These are phyloP conservation scores for Tricladium varicosporioides DNA, from an alignment of 2,329 filamentous ascomycete genomes.

Conservation along the genomic window DNA sequence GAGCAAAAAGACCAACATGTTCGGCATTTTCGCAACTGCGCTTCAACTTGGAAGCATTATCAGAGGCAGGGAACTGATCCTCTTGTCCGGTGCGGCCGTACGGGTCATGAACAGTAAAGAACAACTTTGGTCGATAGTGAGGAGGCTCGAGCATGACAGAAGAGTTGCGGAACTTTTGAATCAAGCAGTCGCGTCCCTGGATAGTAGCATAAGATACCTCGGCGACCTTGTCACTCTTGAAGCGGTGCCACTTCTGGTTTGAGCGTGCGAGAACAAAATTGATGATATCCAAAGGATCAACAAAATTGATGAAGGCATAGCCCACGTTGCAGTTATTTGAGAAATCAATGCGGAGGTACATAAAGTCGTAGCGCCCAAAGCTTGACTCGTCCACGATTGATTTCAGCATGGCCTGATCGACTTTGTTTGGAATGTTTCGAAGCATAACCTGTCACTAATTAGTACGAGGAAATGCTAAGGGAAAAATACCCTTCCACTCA, in stretches of 20 bases:
- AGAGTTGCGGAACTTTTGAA: slow-evolving; percentile 95
- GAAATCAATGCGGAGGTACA: slow-evolving; percentile 91
- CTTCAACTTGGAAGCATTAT: slow-evolving; percentile 86
- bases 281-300: slow-evolving; percentile 72
- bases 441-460: slow-evolving; percentile 71
- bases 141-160: slow-evolving; percentile 88
- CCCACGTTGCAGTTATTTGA: slow-evolving; percentile 87
- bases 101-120: slow-evolving; percentile 48
- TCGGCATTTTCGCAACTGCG: slow-evolving; percentile 84
- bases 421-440: slow-evolving; percentile 90
- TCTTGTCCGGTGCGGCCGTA: slow-evolving; percentile 68
- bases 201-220: slow-evolving; percentile 97
- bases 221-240: slow-evolving; percentile 79
- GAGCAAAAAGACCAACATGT: slow-evolving; percentile 80
- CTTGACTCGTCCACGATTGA: slow-evolving; percentile 74
- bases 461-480: slow-evolving; percentile 9
- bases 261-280: slow-evolving; percentile 68
- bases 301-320: slow-evolving; percentile 96
- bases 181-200: slow-evolving; percentile 85
- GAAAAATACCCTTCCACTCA: slow-evolving; percentile 40
- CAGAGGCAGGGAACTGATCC: slow-evolving; percentile 71
- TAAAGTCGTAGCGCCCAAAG: slow-evolving; percentile 85
- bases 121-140: slow-evolving; percentile 77
- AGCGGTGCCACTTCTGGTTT: slow-evolving; percentile 76
- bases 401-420: slow-evolving; percentile 76